Percentiles rank a stretch among this genome's conserved stretches.
Conservation (phyloP, 257 asterid genomes). For the Solanum chiquidenum region DNA sequence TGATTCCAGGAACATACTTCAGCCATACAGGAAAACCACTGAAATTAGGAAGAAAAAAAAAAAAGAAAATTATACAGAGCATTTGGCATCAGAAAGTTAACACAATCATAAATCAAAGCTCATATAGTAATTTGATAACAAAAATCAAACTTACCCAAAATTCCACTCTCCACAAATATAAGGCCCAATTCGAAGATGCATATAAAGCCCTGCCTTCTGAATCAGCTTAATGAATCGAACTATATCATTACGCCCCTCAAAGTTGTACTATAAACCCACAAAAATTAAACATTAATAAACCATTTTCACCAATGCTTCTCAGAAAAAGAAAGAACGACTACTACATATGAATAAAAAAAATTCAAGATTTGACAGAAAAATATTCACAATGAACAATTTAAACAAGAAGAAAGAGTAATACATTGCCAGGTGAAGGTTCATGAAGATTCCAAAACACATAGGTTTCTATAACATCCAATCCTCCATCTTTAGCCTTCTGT, state of each 20-base stretch:
- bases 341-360: not conserved
- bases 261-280: constrained; percentile 41
- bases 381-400: not conserved
- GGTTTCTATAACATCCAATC: constrained; percentile 79
- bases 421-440: constrained; percentile 92
- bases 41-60: constrained; percentile 12
- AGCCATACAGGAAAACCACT: constrained; percentile 98
- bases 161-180: constrained; percentile 98
- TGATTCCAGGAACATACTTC: constrained; percentile 87
- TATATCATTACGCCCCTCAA: constrained; percentile 75
- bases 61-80: not conserved
- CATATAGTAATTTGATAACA: not conserved
- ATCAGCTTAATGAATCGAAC: constrained; percentile 73
- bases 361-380: not conserved
- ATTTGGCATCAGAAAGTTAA: not conserved
- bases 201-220: constrained; percentile 71
- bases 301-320: not conserved
- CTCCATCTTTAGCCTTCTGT: constrained; percentile 93
- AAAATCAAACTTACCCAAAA: constrained; percentile 53
- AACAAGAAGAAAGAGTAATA: constrained; percentile 8
- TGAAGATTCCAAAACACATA: constrained; percentile 91
- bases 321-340: not conserved
- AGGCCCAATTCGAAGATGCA: constrained; percentile 92
- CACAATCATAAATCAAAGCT: not conserved
- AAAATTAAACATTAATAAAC: not conserved